Percentiles rank a stretch among this genome's conserved stretches.
These are phyloP conservation scores for Acacia pycnantha DNA, from an alignment of 331 rosid genomes.

Conservation along the genomic window DNA sequence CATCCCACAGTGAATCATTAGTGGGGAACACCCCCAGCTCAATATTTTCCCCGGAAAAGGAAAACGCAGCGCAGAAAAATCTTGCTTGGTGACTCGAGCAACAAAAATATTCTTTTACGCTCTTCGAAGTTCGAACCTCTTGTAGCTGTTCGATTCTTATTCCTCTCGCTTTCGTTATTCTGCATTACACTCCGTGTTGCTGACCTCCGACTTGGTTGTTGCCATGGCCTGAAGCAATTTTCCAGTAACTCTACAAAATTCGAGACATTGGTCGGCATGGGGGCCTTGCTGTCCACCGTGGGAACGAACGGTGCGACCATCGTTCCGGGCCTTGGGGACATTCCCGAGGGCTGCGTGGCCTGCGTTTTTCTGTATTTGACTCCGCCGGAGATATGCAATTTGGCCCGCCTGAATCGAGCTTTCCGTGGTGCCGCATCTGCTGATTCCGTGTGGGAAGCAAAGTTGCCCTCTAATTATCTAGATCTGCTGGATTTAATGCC, in stretches of 20 bases:
- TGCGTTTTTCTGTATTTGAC: slow-evolving; percentile 67
- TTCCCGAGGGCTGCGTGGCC: slow-evolving; percentile 84
- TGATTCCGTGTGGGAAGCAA: slow-evolving; percentile 79
- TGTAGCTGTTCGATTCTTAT: not conserved
- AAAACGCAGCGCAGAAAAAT: not conserved
- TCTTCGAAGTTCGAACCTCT: not conserved
- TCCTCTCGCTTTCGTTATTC: not conserved
- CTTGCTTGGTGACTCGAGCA: not conserved
- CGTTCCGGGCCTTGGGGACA: slow-evolving; percentile 77
- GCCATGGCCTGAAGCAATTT: slow-evolving; percentile 33
- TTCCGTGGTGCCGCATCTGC: slow-evolving; percentile 84
- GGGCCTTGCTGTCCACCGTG: slow-evolving; percentile 62
- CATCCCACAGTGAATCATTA: not conserved
- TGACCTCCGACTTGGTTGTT: not conserved
- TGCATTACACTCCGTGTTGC: not conserved
- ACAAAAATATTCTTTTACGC: not conserved
- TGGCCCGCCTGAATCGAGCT: slow-evolving; percentile 73
- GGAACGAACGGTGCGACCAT: slow-evolving; percentile 47
- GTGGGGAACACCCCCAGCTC: not conserved
- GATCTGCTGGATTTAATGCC: slow-evolving; percentile 67
- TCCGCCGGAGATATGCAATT: slow-evolving; percentile 80
- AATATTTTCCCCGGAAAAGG: not conserved
- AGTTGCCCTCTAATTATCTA: slow-evolving; percentile 71
- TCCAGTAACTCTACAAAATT: not conserved
- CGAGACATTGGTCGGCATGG: slow-evolving; percentile 38